Evolutionary conservation across 495 filamentous ascomycete species (phyloP).

Genomic region (Staphylotrichum tortipilum): DNA sequence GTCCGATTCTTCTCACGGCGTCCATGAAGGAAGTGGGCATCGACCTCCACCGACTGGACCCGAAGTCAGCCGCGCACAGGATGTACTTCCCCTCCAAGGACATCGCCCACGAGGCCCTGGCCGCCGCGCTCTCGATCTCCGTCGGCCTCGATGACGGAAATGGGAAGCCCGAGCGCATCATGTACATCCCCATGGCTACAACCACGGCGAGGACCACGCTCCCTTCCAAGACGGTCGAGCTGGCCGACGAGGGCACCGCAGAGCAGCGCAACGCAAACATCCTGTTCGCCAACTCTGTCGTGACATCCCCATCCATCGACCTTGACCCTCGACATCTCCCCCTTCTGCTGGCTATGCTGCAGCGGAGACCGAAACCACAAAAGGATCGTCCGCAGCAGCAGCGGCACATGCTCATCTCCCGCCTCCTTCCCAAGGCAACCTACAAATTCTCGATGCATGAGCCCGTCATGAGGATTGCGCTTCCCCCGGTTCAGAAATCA

Average conservation of each 20-base stretch:
- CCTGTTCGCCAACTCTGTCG: constrained; percentile 87
- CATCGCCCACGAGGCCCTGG: constrained; percentile 87
- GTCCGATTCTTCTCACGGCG: constrained; percentile 68
- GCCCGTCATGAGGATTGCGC: constrained; percentile 78
- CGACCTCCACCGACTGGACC: constrained; percentile 87
- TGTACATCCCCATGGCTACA: constrained; percentile 96
- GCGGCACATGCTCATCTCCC: constrained; percentile 68
- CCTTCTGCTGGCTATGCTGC: constrained; percentile 66
- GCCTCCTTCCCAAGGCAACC: constrained; percentile 84
- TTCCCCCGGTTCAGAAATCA: constrained; percentile 57
- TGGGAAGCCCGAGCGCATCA: constrained; percentile 72
- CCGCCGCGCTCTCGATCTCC: constrained; percentile 85
- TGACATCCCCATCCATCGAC: constrained; percentile 92
- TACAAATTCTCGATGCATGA: constrained; percentile 96
- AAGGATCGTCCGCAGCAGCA: constrained; percentile 35
- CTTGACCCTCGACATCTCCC: constrained; percentile 91
- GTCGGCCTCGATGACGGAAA: constrained; percentile 83
- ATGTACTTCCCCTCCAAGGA: constrained; percentile 98
- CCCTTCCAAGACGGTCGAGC: constrained; percentile 85
- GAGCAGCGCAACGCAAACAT: constrained; percentile 93
- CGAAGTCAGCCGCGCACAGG: constrained; percentile 86
- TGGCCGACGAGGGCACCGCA: constrained; percentile 61
- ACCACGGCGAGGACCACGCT: constrained; percentile 91
- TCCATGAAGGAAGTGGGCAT: constrained; percentile 94
- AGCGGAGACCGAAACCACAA: constrained; percentile 44